These are phyloP conservation scores for Neurospora tetraspora DNA, from an alignment of 495 filamentous ascomycete species.

Conservation along the genomic window DNA sequence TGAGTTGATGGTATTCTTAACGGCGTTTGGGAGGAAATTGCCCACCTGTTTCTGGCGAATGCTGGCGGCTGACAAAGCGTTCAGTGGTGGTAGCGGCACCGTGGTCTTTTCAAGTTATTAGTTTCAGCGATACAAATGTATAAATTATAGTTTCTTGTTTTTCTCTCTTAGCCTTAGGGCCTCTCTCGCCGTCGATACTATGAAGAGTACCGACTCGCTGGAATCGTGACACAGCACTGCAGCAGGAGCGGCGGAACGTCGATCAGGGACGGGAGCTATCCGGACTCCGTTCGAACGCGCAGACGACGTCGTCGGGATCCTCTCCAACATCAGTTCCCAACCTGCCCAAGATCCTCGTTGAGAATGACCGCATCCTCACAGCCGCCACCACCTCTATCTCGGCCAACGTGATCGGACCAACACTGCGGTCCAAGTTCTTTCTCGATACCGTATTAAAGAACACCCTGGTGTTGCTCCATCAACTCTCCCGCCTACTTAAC, in stretches of 20 bases:
- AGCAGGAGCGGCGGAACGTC: no score
- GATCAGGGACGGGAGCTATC: no score
- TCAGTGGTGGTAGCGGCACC: background rate
- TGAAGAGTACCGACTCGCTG: no score
- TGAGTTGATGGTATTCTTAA: background rate
- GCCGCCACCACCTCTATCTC: constrained; percentile 74
- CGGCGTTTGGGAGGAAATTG: background rate
- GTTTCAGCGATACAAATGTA: background rate
- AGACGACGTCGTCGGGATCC: constrained; percentile 72
- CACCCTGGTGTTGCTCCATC: no score
- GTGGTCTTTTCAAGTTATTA: background rate
- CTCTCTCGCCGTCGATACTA: no score
- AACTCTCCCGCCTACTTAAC: constrained; percentile 63
- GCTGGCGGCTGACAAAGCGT: background rate
- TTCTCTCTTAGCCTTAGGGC: background rate
- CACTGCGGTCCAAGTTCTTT: constrained; percentile 70
- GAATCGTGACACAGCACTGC: no score
- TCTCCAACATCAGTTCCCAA: constrained; percentile 70
- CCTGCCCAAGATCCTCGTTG: constrained; percentile 71
- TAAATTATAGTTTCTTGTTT: background rate
- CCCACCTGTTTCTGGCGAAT: background rate
- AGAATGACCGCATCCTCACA: constrained; percentile 69
- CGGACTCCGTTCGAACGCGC: constrained; percentile 34
- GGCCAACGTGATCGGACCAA: constrained; percentile 68
- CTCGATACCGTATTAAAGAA: no score